These are phyloP conservation scores for Porcisia hertigi DNA, from an alignment of 208 protist genomes.

Conservation along the genomic window DNA sequence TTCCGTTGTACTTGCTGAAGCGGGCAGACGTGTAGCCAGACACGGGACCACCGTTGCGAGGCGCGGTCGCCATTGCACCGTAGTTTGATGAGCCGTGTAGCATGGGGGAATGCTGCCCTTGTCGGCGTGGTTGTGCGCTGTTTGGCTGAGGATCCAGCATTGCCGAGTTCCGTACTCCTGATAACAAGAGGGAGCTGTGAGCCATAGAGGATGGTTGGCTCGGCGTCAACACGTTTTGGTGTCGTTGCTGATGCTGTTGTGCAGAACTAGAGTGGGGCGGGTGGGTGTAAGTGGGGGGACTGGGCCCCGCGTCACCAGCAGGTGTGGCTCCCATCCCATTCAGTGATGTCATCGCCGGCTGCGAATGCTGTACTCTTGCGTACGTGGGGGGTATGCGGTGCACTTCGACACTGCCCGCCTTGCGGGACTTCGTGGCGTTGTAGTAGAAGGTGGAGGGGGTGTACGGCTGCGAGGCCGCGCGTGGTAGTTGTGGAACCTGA, in stretches of 20 bases:
- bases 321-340: background rate
- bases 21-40: slow-evolving; percentile 21
- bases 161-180: background rate
- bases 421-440: background rate
- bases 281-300: background rate
- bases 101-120: slow-evolving; percentile 5
- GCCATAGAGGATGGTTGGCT: background rate
- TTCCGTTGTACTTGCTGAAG: slow-evolving; percentile 19
- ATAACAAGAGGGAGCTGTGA: background rate
- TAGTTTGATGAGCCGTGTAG: background rate
- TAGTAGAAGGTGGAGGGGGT: slow-evolving; percentile 7
- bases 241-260: background rate
- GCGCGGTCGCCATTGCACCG: background rate
- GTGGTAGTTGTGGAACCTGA: slow-evolving; percentile 1
- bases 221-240: background rate
- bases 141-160: background rate
- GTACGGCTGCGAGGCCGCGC: slow-evolving; percentile 17
- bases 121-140: background rate
- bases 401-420: background rate
- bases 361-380: slow-evolving; percentile 7
- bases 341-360: background rate
- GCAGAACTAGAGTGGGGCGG: background rate
- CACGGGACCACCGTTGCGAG: slow-evolving; percentile 3
- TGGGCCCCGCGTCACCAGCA: background rate
- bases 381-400: background rate